Evolutionary conservation across 305 asterid species (phyloP).

Genomic region (Fraxinus floribunda): DNA sequence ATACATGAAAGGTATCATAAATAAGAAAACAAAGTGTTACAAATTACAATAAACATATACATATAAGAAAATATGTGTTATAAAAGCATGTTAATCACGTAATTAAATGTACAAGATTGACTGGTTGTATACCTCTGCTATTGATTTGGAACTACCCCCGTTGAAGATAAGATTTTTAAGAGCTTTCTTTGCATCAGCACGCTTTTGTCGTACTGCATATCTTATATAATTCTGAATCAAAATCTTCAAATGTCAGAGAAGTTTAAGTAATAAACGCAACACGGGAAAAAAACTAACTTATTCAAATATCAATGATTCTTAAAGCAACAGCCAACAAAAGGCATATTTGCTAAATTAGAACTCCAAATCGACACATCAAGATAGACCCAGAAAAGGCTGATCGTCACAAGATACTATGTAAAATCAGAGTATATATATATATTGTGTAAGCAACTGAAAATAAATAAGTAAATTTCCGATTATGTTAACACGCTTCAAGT

Average conservation of each 20-base stretch:
- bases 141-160: constrained; percentile 42
- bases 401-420: neutral
- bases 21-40: neutral
- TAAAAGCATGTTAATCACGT: neutral
- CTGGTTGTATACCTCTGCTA: constrained; percentile 47
- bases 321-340: neutral
- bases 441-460: neutral
- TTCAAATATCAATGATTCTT: neutral
- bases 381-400: neutral
- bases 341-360: neutral
- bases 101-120: neutral
- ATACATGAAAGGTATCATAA: neutral
- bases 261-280: neutral
- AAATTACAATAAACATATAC: neutral
- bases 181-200: constrained; percentile 67
- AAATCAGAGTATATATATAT: constrained; percentile 2
- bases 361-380: neutral
- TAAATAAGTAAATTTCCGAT: constrained; percentile 11
- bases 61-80: neutral
- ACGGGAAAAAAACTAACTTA: neutral
- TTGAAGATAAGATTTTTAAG: constrained; percentile 54
- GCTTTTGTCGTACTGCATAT: constrained; percentile 62
- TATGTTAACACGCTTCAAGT: neutral
- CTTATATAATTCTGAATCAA: constrained; percentile 53
- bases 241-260: constrained; percentile 22